A percentile compares a stretch with the other conserved stretches of the same genome.
These are phyloP conservation scores for Carallia pectinifolia DNA, from an alignment of 345 rosid genomes.

Conservation along the genomic window DNA sequence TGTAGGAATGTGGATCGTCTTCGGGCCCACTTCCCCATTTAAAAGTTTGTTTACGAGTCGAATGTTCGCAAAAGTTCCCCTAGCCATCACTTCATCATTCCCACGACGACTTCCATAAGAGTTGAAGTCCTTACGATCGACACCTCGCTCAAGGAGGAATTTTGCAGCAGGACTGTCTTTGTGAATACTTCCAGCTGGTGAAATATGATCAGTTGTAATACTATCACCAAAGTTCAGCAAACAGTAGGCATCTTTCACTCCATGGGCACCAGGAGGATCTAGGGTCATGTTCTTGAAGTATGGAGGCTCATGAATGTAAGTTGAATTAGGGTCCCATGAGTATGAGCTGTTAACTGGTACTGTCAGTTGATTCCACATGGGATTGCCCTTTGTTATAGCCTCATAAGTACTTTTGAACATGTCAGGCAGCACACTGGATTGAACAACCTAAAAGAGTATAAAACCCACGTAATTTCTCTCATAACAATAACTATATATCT, in stretches of 20 bases:
- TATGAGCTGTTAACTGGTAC: conserved; percentile 59
- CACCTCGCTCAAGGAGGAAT: conserved; percentile 71
- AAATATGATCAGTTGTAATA: conserved; percentile 97
- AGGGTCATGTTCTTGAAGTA: conserved; percentile 92
- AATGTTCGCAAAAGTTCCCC: conserved; percentile 98
- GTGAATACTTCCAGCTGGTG: conserved; percentile 98
- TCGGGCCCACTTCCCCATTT: conserved; percentile 95
- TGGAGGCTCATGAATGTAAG: conserved; percentile 99
- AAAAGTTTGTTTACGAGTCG: conserved; percentile 92
- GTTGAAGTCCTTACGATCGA: conserved; percentile 83
- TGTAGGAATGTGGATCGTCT: conserved; percentile 87
- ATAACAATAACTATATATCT: conserved; percentile 2
- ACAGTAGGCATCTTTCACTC: conserved; percentile 94
- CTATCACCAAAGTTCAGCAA: conserved; percentile 93
- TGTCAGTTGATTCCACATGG: conserved; percentile 84
- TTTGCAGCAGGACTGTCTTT: conserved; percentile 96
- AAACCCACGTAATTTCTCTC: conserved; percentile 16
- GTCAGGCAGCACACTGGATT: conserved; percentile 87
- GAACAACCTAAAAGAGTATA: conserved; percentile 59
- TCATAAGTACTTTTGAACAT: conserved; percentile 94
- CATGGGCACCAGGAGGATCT: conserved; percentile 86
- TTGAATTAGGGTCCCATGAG: conserved; percentile 85
- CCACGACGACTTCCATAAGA: conserved; percentile 99
- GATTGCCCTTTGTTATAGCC: conserved; percentile 91
- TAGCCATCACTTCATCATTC: conserved; percentile 93